These are phyloP conservation scores for Pseudozyma flocculosa DNA, from an alignment of 1,284 basidiomycete species.

Conservation along the genomic window DNA sequence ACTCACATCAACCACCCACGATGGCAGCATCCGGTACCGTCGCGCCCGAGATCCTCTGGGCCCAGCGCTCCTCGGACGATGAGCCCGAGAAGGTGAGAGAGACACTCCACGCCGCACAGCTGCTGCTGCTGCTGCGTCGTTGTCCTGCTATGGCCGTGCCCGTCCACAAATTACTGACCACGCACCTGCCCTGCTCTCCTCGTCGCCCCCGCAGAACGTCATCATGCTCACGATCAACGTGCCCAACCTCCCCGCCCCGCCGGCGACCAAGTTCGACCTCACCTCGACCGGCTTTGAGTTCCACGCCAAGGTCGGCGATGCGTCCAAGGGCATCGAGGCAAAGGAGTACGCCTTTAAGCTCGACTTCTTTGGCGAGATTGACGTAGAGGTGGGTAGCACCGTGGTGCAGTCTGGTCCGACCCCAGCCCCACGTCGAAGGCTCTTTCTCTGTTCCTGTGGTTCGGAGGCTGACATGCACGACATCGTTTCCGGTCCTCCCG, in stretches of 20 bases:
- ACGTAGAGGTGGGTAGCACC: constrained; percentile 44
- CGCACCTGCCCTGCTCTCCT: background rate
- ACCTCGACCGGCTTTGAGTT: constrained; percentile 45
- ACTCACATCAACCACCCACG: constrained; percentile 1
- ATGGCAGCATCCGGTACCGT: constrained; percentile 24
- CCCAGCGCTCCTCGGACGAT: constrained; percentile 50
- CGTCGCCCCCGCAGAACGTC: constrained; percentile 28
- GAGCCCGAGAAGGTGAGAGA: constrained; percentile 48
- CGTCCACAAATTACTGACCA: too few species aligned
- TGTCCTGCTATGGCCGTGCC: too few species aligned
- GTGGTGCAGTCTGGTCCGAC: too few species aligned
- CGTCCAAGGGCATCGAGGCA: constrained; percentile 43
- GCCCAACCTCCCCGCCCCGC: constrained; percentile 50
- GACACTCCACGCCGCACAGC: background rate
- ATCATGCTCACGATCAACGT: constrained; percentile 58
- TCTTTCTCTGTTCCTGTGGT: too few species aligned
- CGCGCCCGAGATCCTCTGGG: constrained; percentile 57
- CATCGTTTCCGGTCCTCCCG: background rate
- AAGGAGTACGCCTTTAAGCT: constrained; percentile 53
- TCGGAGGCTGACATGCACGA: too few species aligned
- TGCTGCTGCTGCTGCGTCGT: too few species aligned
- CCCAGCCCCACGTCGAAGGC: constrained; percentile 75
- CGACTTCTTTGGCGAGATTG: constrained; percentile 56
- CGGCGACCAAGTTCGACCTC: constrained; percentile 53
- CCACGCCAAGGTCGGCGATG: constrained; percentile 40